Evolutionary conservation across 768 basidiomycete species (phyloP), one percentile per base, ranked within the genome.

Genomic region (Boletus patriciae): DNA sequence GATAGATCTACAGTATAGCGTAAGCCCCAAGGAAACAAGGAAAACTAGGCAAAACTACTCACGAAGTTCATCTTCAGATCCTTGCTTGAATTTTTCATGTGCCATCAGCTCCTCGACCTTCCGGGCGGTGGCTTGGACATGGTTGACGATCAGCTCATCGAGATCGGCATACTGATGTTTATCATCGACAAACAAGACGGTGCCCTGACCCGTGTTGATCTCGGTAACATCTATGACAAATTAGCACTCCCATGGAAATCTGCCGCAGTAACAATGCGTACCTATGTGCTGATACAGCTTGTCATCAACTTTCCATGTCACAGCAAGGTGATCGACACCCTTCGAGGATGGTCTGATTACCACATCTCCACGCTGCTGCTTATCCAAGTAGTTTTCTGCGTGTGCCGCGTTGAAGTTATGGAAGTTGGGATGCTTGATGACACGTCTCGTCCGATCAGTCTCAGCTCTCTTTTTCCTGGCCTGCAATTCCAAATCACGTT

Each of bases 291-390:
- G 97, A 72, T 91, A 98, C 27, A 99, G 76, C 57, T 87, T 91
- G 55, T 97, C 90, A 60, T 95, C 96, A 3, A 99, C 94, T 75
- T 98, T 99, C 97, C 97, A 99, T 0, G 97, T 99, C 11, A 99
- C 90, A 43, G 96, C 96, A 37, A 99, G 79, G 74, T 98, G 97
- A 64, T 97, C 84, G 37, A 80, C 76, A 15, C 96, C 96, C 72
- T 95, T 94, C 5, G 96, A 98, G 18, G 94, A 96, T 0, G 97
- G 97, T 44, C 97, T 80, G 61, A 99, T 94, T 41, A 98, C 91
- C 40, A 96, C 95, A 71, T 98, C 97, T 11, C 97, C 97, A 19
- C 92, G 85, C 64, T 94, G 93, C 69, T 93, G 91, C 62, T 87
- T 87, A 62, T 92, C 90, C 58, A 99, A 78, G 68, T 88, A 90